Evolutionary conservation across 345 rosid species (phyloP).

Genomic region (Mangifera indica): DNA sequence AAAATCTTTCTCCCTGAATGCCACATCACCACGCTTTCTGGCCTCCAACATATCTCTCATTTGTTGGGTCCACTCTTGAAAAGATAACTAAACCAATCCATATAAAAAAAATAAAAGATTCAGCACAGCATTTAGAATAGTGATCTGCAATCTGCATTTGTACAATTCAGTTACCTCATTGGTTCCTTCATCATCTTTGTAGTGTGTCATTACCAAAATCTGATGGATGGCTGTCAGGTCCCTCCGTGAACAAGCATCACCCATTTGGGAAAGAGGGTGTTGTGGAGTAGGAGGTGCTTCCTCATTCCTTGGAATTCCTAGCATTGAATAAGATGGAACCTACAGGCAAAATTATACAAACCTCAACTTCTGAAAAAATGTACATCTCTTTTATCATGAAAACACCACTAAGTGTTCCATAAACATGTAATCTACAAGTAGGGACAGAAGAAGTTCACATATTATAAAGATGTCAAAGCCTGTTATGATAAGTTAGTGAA

Average conservation of each 20-base stretch:
- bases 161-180: slow-evolving; percentile 56
- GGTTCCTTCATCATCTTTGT: slow-evolving; percentile 88
- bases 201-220: slow-evolving; percentile 68
- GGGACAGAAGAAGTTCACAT: neutral
- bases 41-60: slow-evolving; percentile 89
- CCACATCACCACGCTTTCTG: slow-evolving; percentile 80
- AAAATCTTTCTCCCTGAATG: slow-evolving; percentile 68
- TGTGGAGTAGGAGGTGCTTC: slow-evolving; percentile 66
- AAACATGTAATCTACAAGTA: slow-evolving; percentile 5
- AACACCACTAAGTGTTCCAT: neutral
- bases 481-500: neutral
- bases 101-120: slow-evolving; percentile 18
- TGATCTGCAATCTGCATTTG: neutral
- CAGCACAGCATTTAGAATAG: slow-evolving; percentile 11
- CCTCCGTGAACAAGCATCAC: slow-evolving; percentile 78
- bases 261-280: slow-evolving; percentile 63
- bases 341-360: slow-evolving; percentile 30
- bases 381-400: neutral
- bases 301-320: slow-evolving; percentile 72
- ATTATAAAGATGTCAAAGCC: neutral
- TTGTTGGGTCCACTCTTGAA: slow-evolving; percentile 95
- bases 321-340: slow-evolving; percentile 74
- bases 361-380: slow-evolving; percentile 14
- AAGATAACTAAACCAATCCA: slow-evolving; percentile 55
- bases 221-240: slow-evolving; percentile 90